Base-by-base conservation (phyloP, 2,329 filamentous ascomycete species). In the Fusarium sp. region DNA sequence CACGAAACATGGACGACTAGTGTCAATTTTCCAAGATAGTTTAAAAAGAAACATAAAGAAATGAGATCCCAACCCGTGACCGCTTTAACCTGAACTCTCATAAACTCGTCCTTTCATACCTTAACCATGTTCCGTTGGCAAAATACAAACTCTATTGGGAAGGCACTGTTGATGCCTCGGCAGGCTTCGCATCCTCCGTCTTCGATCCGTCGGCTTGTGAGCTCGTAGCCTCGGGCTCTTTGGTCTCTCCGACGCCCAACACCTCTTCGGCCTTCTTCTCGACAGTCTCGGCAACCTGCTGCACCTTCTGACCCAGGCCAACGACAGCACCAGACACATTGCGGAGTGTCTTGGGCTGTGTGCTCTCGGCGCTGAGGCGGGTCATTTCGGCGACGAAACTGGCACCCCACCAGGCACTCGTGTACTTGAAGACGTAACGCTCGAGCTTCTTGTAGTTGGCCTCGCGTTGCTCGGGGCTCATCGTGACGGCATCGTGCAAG, bases 381-480 rank as follows among this genome's bases (percentile, higher is more conserved):
- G 84, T 88, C 83, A 98, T 88, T 83, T 98, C 96, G 14, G 90
- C 90, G 60, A 98, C 95, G 81, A 98, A 98, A 75, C 93, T 95
- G 82, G 95, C 91, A 30, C 96, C 96, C 96, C 96, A 98, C 92
- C 97, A 98, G 11, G 95, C 94, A 82, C 94, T 97, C 2, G 97
- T 99, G 85, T 98, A 98, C 86, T 98, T 98, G 85, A 95, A 96
- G 69, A 98, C 95, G 81, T 98, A 98, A 84, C 94, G 94, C 81
- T 97, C 94, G 68, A 99, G 88, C 84, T 98, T 98, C 81, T 93
- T 91, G 85, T 94, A 98, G 84, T 98, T 98, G 67, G 92, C 87
- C 70, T 92, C 91, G 63, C 95, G 92, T 85, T 97, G 93, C 83
- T 98, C 95, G 20, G 95, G 91, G 63, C 93, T 93, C 95, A 98